Conservation (phyloP, 805 yeast species). For the Zygosaccharomyces bailii region DNA sequence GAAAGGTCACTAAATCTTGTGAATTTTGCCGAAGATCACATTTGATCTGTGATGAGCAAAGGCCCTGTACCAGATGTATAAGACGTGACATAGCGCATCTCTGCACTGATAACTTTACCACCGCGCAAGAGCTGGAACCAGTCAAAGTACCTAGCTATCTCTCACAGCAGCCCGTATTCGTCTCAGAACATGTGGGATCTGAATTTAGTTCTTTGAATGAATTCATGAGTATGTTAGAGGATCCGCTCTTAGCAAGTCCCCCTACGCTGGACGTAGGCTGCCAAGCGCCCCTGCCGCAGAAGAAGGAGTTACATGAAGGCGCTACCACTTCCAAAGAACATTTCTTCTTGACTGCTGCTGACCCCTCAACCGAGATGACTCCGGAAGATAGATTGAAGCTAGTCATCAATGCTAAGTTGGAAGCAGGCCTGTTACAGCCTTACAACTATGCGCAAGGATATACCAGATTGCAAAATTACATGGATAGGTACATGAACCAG, state of each 20-base stretch:
- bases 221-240: constrained; percentile 85
- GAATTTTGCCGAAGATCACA: constrained; percentile 90
- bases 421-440: constrained; percentile 89
- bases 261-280: constrained; percentile 2
- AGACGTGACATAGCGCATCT: constrained; percentile 85
- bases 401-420: constrained; percentile 89
- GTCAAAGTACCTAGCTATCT: constrained; percentile 17
- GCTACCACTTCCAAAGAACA: constrained; percentile 83
- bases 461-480: constrained; percentile 80
- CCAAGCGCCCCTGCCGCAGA: not conserved
- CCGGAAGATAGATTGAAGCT: constrained; percentile 92
- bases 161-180: constrained; percentile 71
- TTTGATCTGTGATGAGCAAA: constrained; percentile 81
- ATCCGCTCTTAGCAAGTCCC: constrained; percentile 45
- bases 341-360: constrained; percentile 93
- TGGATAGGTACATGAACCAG: constrained; percentile 88
- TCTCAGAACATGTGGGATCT: constrained; percentile 88
- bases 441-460: constrained; percentile 93
- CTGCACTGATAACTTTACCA: constrained; percentile 60
- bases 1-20: constrained; percentile 52
- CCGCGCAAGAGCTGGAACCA: constrained; percentile 37
- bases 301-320: not conserved
- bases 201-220: constrained; percentile 89
- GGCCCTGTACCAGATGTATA: constrained; percentile 73
- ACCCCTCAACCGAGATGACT: constrained; percentile 89